Evolutionary conservation across 2,329 filamentous ascomycete genomes (phyloP).

Genomic region (Pyrenochaeta sp.): DNA sequence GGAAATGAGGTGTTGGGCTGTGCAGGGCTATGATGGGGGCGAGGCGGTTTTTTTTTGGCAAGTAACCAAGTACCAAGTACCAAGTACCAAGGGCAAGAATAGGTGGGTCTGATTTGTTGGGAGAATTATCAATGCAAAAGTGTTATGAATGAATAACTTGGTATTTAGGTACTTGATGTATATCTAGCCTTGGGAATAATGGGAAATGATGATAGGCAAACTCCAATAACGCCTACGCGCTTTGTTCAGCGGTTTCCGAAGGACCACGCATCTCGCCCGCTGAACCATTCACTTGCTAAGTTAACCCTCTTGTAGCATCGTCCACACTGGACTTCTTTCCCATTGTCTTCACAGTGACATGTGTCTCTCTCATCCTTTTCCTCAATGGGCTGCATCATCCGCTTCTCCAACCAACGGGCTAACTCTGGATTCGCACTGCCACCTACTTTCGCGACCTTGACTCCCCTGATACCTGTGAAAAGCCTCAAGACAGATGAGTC

Average conservation of each 20-base stretch:
- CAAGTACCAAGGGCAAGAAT: too few relatives aligned
- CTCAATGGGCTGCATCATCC: constrained; percentile 52
- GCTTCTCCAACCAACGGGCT: constrained; percentile 56
- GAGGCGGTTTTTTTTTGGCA: too few relatives aligned
- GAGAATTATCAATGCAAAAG: too few relatives aligned
- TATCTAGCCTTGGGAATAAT: too few relatives aligned
- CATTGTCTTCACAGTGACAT: constrained; percentile 33
- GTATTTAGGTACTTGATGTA: too few relatives aligned
- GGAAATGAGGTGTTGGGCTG: neutral
- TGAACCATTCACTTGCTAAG: constrained; percentile 22
- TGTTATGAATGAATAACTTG: too few relatives aligned
- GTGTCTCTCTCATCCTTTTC: constrained; percentile 25
- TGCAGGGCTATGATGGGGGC: neutral
- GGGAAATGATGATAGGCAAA: too few relatives aligned
- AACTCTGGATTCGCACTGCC: constrained; percentile 53
- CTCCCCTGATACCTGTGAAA: constrained; percentile 58
- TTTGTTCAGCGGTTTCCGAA: constrained; percentile 27
- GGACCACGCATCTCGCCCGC: constrained; percentile 26
- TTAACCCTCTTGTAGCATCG: constrained; percentile 23
- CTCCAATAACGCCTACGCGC: neutral
- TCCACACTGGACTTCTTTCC: constrained; percentile 44
- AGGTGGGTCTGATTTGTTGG: too few relatives aligned
- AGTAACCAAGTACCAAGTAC: too few relatives aligned
- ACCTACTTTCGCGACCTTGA: constrained; percentile 54
- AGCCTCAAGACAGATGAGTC: constrained; percentile 54